Evolutionary conservation across 768 basidiomycete species (phyloP).

Genomic region (Termitomyces titanicus): DNA sequence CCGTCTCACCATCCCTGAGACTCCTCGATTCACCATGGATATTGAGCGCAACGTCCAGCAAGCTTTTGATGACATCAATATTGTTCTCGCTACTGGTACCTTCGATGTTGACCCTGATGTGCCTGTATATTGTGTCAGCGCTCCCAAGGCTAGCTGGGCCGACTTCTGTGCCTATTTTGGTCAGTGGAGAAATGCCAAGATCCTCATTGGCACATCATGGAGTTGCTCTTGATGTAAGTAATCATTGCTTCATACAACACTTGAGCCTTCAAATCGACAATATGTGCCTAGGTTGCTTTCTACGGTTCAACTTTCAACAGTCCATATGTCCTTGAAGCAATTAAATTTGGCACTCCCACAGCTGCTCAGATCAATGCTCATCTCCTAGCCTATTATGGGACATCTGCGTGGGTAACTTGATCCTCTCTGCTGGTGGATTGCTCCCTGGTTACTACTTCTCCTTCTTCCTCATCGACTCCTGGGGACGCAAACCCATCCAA

Average conservation of each 20-base stretch:
- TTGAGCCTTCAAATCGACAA: background rate
- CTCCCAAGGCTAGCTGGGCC: constrained; percentile 60
- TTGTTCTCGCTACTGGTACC: constrained; percentile 51
- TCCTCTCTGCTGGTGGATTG: constrained; percentile 71
- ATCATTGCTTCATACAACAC: no score
- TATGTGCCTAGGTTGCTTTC: constrained; percentile 61
- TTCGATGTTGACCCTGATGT: constrained; percentile 53
- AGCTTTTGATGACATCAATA: constrained; percentile 68
- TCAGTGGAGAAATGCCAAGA: constrained; percentile 73
- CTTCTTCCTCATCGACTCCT: constrained; percentile 64
- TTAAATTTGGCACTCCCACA: constrained; percentile 59
- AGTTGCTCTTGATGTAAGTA: constrained; percentile 82
- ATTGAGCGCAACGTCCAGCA: constrained; percentile 78
- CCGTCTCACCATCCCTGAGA: constrained; percentile 90
- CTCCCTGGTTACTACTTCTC: constrained; percentile 74
- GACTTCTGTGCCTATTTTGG: constrained; percentile 72
- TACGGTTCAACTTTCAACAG: constrained; percentile 87
- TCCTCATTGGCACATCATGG: constrained; percentile 72
- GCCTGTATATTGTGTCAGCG: constrained; percentile 54
- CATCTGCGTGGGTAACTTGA: constrained; percentile 68
- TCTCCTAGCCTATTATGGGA: no score
- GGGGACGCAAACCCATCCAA: constrained; percentile 82
- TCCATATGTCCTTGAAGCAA: constrained; percentile 65
- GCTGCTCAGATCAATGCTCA: constrained; percentile 29
- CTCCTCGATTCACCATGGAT: constrained; percentile 89